Evolutionary conservation across 2,329 filamentous ascomycete species (phyloP), one percentile per base, ranked within the genome.

Genomic region (Aureobasidium vineae): DNA sequence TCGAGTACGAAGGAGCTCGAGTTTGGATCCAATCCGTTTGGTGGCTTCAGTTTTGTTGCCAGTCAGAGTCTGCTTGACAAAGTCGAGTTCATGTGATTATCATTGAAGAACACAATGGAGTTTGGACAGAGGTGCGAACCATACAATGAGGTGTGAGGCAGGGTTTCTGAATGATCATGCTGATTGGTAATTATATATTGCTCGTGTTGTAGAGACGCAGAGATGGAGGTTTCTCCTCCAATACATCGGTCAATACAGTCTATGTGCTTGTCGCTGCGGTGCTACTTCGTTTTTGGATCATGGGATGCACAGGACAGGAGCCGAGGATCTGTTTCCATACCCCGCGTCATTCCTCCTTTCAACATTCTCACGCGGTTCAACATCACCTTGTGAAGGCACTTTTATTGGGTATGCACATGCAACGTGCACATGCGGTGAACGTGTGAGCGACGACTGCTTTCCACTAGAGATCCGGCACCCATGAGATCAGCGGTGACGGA

Each of bases 11-110:
- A 54, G n/a, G 61, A 53, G 19, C 21, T 45, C 13, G 47, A 53
- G 21, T 31, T 53, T 23, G 78, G 79, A 69, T 75, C 72, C 43
- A 78, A 84, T 72, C 80, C 81, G 0, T 84, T 84, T 72, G 82
- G 82, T 15, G 82, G 82, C 0, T 84, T 84, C 71, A 84, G 81
- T 72, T 84, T 81, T 70, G 82, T 84, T 19, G 82, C 82, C 36
- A 83, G 80, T 68, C 75, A 78, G 70, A 84, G 82, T 70, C 71
- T 84, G 71, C 72, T 84, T 50, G 80, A 82, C 26, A 73, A 70
- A 49, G 73, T 75, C 21, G 69, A 73, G 33, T 75, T 75, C 59
- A 73, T 75, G 73, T 64, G 38, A 54, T n/a, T 54, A 1, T 31
- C 7, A 5, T 2, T 3, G 15, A 52, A 8, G 11, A 2, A 5